Base-by-base conservation (phyloP, 2,329 filamentous ascomycete genomes). In the Bipolaris sorokiniana region DNA sequence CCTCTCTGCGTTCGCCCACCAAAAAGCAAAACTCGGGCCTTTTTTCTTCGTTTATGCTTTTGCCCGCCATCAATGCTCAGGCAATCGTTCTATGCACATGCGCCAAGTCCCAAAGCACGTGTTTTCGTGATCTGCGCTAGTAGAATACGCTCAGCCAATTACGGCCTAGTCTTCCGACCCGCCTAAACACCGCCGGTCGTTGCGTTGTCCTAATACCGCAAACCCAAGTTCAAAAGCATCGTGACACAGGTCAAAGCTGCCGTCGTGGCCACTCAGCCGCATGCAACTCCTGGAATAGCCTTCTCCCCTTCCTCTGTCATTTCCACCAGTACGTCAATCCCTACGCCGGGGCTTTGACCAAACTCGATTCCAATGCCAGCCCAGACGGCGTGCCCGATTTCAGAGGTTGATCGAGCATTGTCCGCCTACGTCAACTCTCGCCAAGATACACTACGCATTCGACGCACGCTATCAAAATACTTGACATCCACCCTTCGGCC, bases 371-470 rank as follows among this genome's bases (percentile, higher is more conserved):
- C 28, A 31, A 71, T 71, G 69, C 66, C 68, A 51, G 59, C 63
- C 23, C 58, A 59, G 47, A 65, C 64, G 40, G 26, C 64, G n/a
- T 78, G 75, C 51, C 76, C 76, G 16, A 68, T 78, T 16, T 64
- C 74, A 23, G 71, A 74, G 50, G 71, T 78, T 28, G 73, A 77
- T 53, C 69, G 64, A 22, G 71, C 70, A 11, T 58, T 78, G 7
- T 67, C 67, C 23, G 67, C 72, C 13, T 78, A 74, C 55, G 71
- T 78, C 56, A 66, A 73, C 34, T 64, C 71, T 33, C 74, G 74
- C 10, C 68, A 76, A 51, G 72, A 77, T 16, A 76, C 75, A 7
- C 42, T 74, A n/a, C 69, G 61, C 42, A 76, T 77, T 40, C 74
- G 76, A 3, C 64, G 69, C 18, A 56, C 64, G 7, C 67, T 78